Base-by-base conservation (phyloP, 257 asterid species). In the Primulina huaijiensis region DNA sequence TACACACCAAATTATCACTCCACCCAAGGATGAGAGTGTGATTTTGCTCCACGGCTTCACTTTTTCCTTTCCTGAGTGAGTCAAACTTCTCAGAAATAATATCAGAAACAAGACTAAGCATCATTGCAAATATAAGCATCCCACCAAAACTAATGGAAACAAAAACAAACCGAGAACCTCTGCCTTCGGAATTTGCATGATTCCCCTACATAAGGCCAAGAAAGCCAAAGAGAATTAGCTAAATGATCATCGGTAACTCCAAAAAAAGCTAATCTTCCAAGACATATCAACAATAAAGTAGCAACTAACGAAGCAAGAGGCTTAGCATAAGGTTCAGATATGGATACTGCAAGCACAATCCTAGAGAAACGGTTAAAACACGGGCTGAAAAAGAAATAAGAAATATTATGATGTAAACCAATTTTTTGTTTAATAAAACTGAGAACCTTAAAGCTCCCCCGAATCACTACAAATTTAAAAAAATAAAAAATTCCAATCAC, bases 61-160 rank as follows among this genome's bases (percentile, higher is more conserved):
- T 91, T 81, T 80, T 89, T 82, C 97, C 97, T 78, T 91, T 91
- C 79, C 96, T 81, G 64, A 91, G 87, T 33, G 97, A 91, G 82
- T 91, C 97, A 52, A 91, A 87, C 84, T 91, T 91, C 85, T 91
- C 96, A 60, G 96, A 91, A 70, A 91, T 91, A 6, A 95, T 90
- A 89, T 91, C 97, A 62, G 92, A 89, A 67, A 91, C 95, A 55
- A 91, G 91, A 68, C 96, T 96, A 71, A 91, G 97, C 97, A 91
- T 88, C 97, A 91, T 91, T 61, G 95, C 96, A 84, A 91, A 91
- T 74, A 91, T 89, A 73, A 91, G 96, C 97, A 91, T 91, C 77
- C 97, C 97, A 75, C 96, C 96, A 10, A 87, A 91, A 75, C 90
- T 90, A 82, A 90, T 82, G 63, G 92, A 81, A 67, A 90, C 92